phyloP scores from a whole-genome alignment of 139 green algal species.

The Chlorella ohadii region DNA sequence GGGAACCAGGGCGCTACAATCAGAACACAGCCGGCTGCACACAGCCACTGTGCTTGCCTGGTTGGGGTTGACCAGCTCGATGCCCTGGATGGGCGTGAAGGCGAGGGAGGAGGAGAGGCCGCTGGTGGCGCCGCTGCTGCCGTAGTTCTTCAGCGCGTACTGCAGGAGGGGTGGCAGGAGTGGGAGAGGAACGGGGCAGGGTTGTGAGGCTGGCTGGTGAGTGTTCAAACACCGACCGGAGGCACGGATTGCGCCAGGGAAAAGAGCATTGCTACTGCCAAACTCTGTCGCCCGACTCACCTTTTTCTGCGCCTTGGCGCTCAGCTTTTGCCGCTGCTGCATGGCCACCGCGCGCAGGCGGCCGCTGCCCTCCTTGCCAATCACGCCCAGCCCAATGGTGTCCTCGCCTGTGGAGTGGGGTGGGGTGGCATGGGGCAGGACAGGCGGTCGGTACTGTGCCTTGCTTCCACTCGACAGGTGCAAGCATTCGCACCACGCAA shows the following conservation, averaged over 20 bases:
- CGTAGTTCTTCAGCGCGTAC: constrained; percentile 45
- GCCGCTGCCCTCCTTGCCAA: constrained; percentile 87
- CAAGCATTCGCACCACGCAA: no score
- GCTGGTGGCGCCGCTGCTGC: constrained; percentile 60
- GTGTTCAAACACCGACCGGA: no score
- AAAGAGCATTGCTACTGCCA: no score
- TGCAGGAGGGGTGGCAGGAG: not conserved
- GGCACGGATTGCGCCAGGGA: no score
- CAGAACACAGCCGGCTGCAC: no score
- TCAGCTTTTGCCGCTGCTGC: constrained; percentile 86
- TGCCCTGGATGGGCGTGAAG: constrained; percentile 98
- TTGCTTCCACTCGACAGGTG: no score
- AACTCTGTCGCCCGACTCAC: no score
- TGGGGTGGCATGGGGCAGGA: no score
- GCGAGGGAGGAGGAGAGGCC: constrained; percentile 89
- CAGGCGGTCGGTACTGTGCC: no score
- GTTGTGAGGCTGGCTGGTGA: no score
- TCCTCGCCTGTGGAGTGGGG: constrained; percentile 69
- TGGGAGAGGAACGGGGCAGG: not conserved
- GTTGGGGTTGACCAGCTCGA: constrained; percentile 90
- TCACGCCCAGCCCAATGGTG: constrained; percentile 82
- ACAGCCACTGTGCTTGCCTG: not conserved
- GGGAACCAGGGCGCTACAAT: no score
- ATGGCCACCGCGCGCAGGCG: constrained; percentile 76
- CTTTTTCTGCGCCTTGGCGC: constrained; percentile 81